Evolutionary conservation across 108 stramenopile genomes (phyloP).

Genomic region (Asterionellopsis glacialis): DNA sequence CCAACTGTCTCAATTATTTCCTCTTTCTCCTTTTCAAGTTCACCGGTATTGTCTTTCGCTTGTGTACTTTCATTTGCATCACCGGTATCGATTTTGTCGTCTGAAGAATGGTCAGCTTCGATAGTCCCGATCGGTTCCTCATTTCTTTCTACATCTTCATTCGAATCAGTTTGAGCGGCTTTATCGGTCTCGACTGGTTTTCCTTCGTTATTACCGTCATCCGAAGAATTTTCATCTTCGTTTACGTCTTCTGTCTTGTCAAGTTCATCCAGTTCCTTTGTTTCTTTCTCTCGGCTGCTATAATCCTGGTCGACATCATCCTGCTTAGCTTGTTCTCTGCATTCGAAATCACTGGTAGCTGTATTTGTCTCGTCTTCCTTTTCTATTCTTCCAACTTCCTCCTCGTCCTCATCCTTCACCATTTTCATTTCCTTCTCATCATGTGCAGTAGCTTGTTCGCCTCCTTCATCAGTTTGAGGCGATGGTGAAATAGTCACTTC

Average conservation of each 20-base stretch:
- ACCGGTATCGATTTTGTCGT: not conserved
- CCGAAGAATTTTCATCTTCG: not conserved
- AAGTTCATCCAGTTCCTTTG: not conserved
- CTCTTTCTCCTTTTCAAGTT: no score
- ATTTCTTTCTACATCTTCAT: slow-evolving; percentile 15
- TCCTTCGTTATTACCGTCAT: not conserved
- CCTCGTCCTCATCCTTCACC: not conserved
- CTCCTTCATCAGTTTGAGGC: slow-evolving; percentile 2
- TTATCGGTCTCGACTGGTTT: slow-evolving; percentile 2
- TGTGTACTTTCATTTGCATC: not conserved
- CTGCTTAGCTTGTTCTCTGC: not conserved
- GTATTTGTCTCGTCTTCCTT: not conserved
- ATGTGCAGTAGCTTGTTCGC: not conserved
- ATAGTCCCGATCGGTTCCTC: slow-evolving; percentile 19
- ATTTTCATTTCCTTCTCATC: not conserved
- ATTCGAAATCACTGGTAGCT: not conserved
- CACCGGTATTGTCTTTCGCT: no score
- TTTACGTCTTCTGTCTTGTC: slow-evolving; percentile 13
- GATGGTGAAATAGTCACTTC: not conserved
- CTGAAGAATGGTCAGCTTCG: not conserved
- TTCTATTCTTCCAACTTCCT: slow-evolving; percentile 7
- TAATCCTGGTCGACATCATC: no score
- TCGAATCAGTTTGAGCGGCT: not conserved
- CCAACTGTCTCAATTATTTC: no score
- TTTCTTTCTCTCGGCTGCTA: not conserved